These are phyloP conservation scores for Podaxis sp. DNA, from an alignment of 768 basidiomycete species.

Conservation along the genomic window DNA sequence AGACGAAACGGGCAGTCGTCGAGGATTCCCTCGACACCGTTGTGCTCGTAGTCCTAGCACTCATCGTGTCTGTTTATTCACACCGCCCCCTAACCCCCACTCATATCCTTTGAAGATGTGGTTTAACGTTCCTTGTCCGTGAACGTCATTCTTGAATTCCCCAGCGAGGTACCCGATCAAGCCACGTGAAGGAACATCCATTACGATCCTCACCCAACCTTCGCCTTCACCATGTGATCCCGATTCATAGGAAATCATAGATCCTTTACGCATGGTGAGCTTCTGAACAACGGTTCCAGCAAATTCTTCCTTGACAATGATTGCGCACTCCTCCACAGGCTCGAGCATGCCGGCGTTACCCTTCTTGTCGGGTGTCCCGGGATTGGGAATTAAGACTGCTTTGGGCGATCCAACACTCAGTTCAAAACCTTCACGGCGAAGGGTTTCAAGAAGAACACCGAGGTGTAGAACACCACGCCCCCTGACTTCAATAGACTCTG, in stretches of 20 bases:
- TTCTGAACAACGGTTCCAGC: slow-evolving; percentile 50
- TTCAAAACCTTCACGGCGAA: slow-evolving; percentile 51
- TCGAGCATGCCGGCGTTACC: slow-evolving; percentile 38
- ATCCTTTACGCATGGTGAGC: slow-evolving; percentile 49
- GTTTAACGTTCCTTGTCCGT: slow-evolving; percentile 52
- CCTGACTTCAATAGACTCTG: slow-evolving; percentile 48
- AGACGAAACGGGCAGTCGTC: too few relatives aligned
- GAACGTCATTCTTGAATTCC: slow-evolving; percentile 52
- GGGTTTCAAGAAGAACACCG: slow-evolving; percentile 49
- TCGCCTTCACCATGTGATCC: slow-evolving; percentile 37
- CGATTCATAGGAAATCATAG: slow-evolving; percentile 45
- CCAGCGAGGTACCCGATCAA: slow-evolving; percentile 54
- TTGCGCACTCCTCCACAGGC: slow-evolving; percentile 46
- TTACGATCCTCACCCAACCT: slow-evolving; percentile 45
- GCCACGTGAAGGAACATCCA: slow-evolving; percentile 49
- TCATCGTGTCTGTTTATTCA: too few relatives aligned
- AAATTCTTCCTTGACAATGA: slow-evolving; percentile 46
- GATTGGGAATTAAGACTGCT: slow-evolving; percentile 46
- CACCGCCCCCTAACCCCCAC: too few relatives aligned
- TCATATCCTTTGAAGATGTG: slow-evolving; percentile 54
- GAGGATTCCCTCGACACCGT: too few relatives aligned
- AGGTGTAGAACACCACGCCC: slow-evolving; percentile 50
- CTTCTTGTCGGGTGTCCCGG: slow-evolving; percentile 25
- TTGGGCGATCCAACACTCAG: slow-evolving; percentile 48
- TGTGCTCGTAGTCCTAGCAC: too few relatives aligned